These are phyloP conservation scores for Naumovozyma castellii DNA, from an alignment of 805 yeast species.

Conservation along the genomic window DNA sequence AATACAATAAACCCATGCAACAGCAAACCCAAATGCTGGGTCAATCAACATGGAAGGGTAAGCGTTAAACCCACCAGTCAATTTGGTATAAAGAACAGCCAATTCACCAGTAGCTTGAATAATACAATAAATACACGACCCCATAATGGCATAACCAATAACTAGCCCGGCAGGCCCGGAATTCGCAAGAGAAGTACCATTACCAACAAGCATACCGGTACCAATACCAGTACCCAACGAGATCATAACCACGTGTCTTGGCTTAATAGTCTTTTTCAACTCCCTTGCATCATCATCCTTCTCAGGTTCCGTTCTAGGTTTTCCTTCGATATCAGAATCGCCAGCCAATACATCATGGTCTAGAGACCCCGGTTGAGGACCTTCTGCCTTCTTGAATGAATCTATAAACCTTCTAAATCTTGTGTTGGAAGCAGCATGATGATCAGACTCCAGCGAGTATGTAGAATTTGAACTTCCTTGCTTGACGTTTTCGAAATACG, in stretches of 20 bases:
- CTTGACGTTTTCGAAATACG: not conserved
- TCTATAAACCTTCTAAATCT: constrained; percentile 10
- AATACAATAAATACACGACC: constrained; percentile 48
- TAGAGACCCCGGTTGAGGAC: constrained; percentile 1
- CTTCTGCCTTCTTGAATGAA: constrained; percentile 17
- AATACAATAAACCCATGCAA: constrained; percentile 53
- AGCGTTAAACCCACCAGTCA: constrained; percentile 56
- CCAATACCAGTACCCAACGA: constrained; percentile 84
- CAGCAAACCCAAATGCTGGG: constrained; percentile 48
- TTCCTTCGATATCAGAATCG: not conserved
- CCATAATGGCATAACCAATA: constrained; percentile 49
- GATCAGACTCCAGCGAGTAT: too few relatives aligned
- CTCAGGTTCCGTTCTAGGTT: not conserved
- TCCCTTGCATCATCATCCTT: constrained; percentile 8
- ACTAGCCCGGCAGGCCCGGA: constrained; percentile 44
- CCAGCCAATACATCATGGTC: not conserved
- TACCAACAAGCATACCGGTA: constrained; percentile 57
- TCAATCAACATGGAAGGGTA: constrained; percentile 49
- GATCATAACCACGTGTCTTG: constrained; percentile 57
- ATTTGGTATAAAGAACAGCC: constrained; percentile 48
- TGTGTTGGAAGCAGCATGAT: too few relatives aligned
- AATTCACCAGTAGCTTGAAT: constrained; percentile 59
- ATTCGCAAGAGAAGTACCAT: constrained; percentile 37
- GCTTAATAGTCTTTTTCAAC: constrained; percentile 28
- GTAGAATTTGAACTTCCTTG: not conserved